A percentile compares a stretch with the other conserved stretches of the same genome.
Conservation (phyloP, 345 rosid species). For the Reutealis trisperma region DNA sequence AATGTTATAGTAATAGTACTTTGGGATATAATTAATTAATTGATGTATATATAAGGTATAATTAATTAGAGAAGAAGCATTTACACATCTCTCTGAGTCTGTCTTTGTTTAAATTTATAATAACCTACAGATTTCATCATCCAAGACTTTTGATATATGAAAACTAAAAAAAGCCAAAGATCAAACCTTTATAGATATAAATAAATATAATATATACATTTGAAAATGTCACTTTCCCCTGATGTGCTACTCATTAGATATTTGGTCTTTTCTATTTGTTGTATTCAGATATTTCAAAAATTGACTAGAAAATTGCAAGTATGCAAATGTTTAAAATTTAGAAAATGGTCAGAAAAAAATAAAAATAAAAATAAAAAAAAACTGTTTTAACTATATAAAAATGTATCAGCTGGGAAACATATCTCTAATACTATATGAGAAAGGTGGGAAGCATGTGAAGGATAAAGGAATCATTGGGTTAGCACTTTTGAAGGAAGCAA, state of each 20-base stretch:
- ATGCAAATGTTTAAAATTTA: background rate
- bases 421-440: background rate
- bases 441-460: constrained; percentile 14
- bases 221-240: background rate
- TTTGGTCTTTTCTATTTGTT: background rate
- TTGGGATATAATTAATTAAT: too few relatives aligned
- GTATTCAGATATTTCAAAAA: background rate
- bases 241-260: background rate
- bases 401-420: background rate
- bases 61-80: too few relatives aligned
- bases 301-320: background rate
- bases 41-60: too few relatives aligned
- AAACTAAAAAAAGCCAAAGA: background rate
- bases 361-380: too few relatives aligned
- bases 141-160: background rate
- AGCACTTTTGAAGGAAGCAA: constrained; percentile 34
- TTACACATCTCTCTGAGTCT: too few relatives aligned
- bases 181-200: background rate
- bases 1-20: background rate
- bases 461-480: constrained; percentile 32
- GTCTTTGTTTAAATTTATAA: background rate
- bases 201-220: background rate
- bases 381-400: background rate
- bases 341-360: background rate
- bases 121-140: background rate